phyloP scores from a whole-genome alignment of 208 protist species.

The Entamoeba histolytica region DNA sequence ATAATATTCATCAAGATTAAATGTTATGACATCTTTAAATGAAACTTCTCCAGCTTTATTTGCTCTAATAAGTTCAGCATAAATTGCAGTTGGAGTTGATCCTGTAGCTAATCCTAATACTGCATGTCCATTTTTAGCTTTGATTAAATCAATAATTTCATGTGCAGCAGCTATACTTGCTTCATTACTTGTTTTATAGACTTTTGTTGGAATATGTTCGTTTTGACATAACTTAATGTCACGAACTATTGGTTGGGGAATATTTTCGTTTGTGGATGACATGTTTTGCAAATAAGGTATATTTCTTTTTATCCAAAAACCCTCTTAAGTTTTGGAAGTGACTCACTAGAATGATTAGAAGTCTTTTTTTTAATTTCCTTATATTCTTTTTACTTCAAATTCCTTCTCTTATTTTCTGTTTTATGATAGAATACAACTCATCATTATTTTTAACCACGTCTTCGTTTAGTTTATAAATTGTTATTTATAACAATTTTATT shows the following conservation, averaged over 20 bases:
- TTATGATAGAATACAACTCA: no score
- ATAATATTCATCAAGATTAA: not conserved
- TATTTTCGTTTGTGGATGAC: not conserved
- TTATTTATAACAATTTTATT: no score
- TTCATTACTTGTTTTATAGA: not conserved
- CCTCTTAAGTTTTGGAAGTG: no score
- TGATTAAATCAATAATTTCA: not conserved
- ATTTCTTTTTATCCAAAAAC: no score
- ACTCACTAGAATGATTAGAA: no score
- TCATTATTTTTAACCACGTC: no score
- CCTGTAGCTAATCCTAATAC: not conserved
- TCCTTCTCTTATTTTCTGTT: no score
- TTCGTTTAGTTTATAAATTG: no score
- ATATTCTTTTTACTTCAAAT: no score
- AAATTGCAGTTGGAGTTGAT: not conserved
- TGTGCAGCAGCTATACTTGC: not conserved
- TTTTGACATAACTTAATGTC: not conserved
- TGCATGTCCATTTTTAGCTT: not conserved
- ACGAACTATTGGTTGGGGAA: not conserved
- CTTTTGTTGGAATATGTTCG: not conserved
- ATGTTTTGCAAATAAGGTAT: no score
- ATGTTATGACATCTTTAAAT: not conserved
- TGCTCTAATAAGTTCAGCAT: not conserved
- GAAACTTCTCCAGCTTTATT: not conserved
- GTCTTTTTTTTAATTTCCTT: no score